These are phyloP conservation scores for Melaleuca alternifolia DNA, from an alignment of 345 rosid genomes.

Conservation along the genomic window DNA sequence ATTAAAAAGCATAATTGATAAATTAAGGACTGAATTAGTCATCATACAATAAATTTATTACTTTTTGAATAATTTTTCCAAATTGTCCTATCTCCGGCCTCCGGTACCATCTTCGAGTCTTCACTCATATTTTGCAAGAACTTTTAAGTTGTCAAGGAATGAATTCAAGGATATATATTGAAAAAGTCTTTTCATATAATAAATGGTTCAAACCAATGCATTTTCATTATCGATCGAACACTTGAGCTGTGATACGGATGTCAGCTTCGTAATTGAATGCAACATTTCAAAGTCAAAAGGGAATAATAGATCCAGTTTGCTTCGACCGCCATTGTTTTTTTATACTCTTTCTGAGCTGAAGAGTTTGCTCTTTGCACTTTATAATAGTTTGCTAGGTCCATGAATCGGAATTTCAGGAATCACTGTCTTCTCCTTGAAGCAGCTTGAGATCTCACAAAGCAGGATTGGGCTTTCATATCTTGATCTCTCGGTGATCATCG, in stretches of 20 bases:
- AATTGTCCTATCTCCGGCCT: no score
- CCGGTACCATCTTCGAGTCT: background rate
- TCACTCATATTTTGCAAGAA: background rate
- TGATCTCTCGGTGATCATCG: background rate
- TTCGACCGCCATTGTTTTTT: background rate
- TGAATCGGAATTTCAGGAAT: background rate
- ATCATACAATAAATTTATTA: no score
- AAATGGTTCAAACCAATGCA: background rate
- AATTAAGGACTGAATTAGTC: no score
- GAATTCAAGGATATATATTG: background rate
- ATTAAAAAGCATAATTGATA: no score
- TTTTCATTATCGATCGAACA: background rate
- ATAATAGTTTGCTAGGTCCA: background rate
- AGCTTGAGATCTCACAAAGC: background rate
- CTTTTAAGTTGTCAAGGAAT: background rate
- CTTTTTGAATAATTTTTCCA: no score
- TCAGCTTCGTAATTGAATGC: rapidly evolving
- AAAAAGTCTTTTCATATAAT: background rate
- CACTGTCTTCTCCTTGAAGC: background rate
- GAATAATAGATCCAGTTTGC: background rate
- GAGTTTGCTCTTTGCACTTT: background rate
- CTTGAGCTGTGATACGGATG: background rate
- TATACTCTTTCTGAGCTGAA: background rate
- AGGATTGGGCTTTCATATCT: background rate
- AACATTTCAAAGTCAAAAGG: background rate